Base-by-base conservation (phyloP, 2,329 filamentous ascomycete species). In the Cephalotrichum gorgonifer region DNA sequence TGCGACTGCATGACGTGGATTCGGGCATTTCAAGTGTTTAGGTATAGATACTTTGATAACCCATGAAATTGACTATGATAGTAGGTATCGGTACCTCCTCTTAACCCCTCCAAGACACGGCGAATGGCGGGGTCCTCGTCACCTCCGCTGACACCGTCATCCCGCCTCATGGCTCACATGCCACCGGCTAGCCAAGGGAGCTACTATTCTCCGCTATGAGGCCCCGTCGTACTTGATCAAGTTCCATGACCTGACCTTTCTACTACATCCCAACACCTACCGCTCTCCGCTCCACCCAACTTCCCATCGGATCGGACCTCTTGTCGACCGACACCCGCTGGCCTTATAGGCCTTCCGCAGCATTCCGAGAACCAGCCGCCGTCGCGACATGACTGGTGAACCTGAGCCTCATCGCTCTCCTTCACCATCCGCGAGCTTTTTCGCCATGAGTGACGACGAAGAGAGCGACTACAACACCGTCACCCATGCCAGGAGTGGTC, bases 401-500 rank as follows among this genome's bases (percentile, higher is more conserved):
- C 54, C 49, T 43, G 52, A 20, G 39, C 22, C 49, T 47, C 47
- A 47, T 48, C 67, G 68, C 48, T 59, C 74, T 46, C 57, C 80
- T 14, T 96, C 90, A 31, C 89, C 90, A 2, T 79, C 86, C 3
- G 88, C 83, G 47, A 95, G 88, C 59, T 93, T 91, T 73, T 96
- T 95, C 73, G 91, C 91, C 61, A 75, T 97, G 75, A 95, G 88
- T 66, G 94, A 98, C 71, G 89, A 95, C 61, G 90, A 95, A 54
- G 93, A 97, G 67, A 86, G 85, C 56, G 93, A 87, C 42, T 98
- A 98, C 70, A 87, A 94, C 64, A 97, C 89, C 17, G 88, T 98
- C 60, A 85, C 88, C 4, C 87, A 94, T 61, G 79, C 81, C 4
- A 79, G 78, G 56, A 81, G 81, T 2, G 85, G 86, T 1, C 80